phyloP scores from a whole-genome alignment of 345 rosid genomes.

The Eucalyptus rudis region DNA sequence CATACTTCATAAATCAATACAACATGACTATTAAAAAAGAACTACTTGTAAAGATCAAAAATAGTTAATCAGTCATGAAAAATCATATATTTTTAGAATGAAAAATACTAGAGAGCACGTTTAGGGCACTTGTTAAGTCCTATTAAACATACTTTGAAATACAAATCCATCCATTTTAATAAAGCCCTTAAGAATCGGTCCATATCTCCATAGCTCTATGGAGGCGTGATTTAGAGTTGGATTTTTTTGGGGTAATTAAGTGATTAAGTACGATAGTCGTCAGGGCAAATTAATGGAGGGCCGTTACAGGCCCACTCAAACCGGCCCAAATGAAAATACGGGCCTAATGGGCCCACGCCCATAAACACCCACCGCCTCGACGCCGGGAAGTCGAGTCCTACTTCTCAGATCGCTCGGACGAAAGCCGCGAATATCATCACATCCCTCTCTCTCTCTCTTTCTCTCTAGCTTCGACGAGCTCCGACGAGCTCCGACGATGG shows the following conservation, averaged over 20 bases:
- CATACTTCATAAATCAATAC: background rate
- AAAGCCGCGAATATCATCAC: background rate
- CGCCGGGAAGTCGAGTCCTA: background rate
- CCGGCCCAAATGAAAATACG: background rate
- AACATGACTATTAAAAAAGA: background rate
- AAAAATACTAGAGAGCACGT: background rate
- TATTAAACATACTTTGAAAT: background rate
- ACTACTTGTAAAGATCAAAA: background rate
- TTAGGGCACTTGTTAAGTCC: background rate
- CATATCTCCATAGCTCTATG: background rate
- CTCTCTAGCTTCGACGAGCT: background rate
- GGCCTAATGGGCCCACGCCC: background rate
- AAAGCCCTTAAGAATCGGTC: background rate
- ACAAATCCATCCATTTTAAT: background rate
- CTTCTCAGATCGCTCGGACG: background rate
- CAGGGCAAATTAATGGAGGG: background rate
- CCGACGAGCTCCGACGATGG: slow-evolving; percentile 12
- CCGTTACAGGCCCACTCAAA: background rate
- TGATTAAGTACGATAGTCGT: too few relatives aligned
- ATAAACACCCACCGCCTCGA: background rate
- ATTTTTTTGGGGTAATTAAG: background rate
- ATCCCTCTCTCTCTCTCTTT: background rate
- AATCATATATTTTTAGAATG: background rate
- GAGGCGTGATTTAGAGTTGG: background rate
- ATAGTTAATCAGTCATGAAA: background rate